phyloP scores from a whole-genome alignment of 352 stramenopile genomes.

The Lagenidium giganteum region DNA sequence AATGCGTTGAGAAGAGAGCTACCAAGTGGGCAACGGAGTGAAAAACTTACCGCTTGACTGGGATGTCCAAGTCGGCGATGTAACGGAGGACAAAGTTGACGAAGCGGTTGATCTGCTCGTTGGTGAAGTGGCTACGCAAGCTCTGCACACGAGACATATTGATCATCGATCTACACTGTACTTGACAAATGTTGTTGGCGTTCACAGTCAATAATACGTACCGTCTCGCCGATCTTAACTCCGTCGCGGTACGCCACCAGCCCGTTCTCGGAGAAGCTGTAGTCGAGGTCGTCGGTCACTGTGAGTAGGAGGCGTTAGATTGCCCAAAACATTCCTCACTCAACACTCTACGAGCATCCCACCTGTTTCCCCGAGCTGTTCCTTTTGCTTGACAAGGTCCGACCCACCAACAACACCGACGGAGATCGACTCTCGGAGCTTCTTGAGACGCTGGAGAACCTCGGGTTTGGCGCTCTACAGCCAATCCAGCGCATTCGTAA shows the following conservation, averaged over 20 bases:
- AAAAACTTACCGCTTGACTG: slow-evolving; percentile 88
- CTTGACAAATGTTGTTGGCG: no score
- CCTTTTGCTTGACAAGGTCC: slow-evolving; percentile 98
- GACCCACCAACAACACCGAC: slow-evolving; percentile 98
- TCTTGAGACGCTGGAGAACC: slow-evolving; percentile 93
- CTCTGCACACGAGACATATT: slow-evolving; percentile 39
- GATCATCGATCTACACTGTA: background rate
- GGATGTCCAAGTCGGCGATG: slow-evolving; percentile 92
- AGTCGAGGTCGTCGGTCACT: slow-evolving; percentile 96
- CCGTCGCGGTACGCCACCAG: slow-evolving; percentile 97
- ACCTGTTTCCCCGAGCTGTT: slow-evolving; percentile 96
- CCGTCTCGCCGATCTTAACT: slow-evolving; percentile 85
- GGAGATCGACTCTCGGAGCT: slow-evolving; percentile 92
- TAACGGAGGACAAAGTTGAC: slow-evolving; percentile 97
- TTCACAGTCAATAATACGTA: no score
- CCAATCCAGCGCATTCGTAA: no score
- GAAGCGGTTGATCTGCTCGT: slow-evolving; percentile 97
- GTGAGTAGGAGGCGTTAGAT: no score
- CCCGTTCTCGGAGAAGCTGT: slow-evolving; percentile 99
- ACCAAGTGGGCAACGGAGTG: background rate
- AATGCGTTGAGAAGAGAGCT: background rate
- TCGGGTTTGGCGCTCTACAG: slow-evolving; percentile 82
- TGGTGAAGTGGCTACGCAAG: slow-evolving; percentile 92
- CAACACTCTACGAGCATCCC: slow-evolving; percentile 6
- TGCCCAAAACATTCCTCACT: slow-evolving; percentile 12